Evolutionary conservation across 768 basidiomycete species (phyloP).

Genomic region (Chalciporus chontae): DNA sequence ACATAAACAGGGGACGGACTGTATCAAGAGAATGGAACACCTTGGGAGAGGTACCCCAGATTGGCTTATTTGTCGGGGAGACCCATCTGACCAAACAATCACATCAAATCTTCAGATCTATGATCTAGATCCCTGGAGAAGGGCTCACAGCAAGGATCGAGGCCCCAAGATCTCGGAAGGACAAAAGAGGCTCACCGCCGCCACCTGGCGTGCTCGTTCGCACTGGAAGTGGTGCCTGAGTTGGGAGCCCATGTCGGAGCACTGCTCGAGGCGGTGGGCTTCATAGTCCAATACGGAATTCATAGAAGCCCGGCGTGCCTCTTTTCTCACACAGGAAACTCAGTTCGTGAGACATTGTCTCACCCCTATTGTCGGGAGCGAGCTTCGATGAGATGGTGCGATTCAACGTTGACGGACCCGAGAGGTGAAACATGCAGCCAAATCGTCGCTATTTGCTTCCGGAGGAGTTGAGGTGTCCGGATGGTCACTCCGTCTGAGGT

Average conservation of each 20-base stretch:
- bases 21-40: conserved; percentile 19
- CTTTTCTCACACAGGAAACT: conserved; percentile 9
- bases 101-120: conserved; percentile 19
- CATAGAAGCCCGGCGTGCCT: conserved; percentile 1
- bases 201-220: background rate
- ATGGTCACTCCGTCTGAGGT: background rate
- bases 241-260: background rate
- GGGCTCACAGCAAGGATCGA: conserved; percentile 10
- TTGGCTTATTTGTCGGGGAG: conserved; percentile 7
- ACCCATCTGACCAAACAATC: background rate
- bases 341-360: conserved; percentile 1
- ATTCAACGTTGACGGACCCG: conserved; percentile 18
- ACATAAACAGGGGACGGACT: conserved; percentile 4
- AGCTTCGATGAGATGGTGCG: conserved; percentile 6
- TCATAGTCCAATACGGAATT: background rate
- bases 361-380: conserved; percentile 6
- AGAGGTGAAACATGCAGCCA: background rate
- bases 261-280: background rate
- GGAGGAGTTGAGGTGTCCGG: background rate
- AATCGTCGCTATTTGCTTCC: background rate
- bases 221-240: conserved; percentile 1
- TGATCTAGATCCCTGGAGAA: conserved; percentile 10
- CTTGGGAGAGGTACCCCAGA: conserved; percentile 14
- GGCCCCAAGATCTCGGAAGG: conserved; percentile 16
- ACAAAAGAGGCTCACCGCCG: conserved; percentile 10